Evolutionary conservation across 495 filamentous ascomycete genomes (phyloP).

Genomic region (Sordaria brevicollis): DNA sequence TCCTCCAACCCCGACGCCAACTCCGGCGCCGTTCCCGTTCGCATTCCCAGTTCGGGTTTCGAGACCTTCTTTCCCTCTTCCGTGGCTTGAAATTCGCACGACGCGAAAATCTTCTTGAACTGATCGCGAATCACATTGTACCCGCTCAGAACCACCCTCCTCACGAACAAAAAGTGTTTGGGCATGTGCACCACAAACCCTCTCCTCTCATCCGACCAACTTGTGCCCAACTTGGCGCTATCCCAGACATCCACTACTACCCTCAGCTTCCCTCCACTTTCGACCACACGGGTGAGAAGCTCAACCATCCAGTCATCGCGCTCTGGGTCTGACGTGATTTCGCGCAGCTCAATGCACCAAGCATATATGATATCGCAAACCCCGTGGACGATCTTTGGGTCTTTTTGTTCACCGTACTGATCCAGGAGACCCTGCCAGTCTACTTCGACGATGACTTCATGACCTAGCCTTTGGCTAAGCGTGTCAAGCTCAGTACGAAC

Average conservation of each 20-base stretch:
- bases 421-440: conserved; percentile 24
- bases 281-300: conserved; percentile 14
- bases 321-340: background rate
- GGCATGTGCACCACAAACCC: conserved; percentile 25
- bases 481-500: conserved; percentile 7
- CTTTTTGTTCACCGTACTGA: conserved; percentile 4
- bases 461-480: conserved; percentile 19
- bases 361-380: fast-evolving
- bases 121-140: fast-evolving
- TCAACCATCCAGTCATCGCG: conserved; percentile 7
- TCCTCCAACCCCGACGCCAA: background rate
- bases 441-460: conserved; percentile 19
- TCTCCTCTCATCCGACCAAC: conserved; percentile 12
- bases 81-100: background rate
- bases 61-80: conserved; percentile 2
- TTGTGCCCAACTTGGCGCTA: background rate
- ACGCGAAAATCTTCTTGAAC: background rate
- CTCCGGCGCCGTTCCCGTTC: background rate
- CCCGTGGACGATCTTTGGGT: background rate
- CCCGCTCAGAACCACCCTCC: fast-evolving
- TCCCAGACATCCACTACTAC: background rate
- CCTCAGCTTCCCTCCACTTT: conserved; percentile 7
- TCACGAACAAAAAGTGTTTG: background rate
- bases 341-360: background rate
- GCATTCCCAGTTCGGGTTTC: background rate